These are phyloP conservation scores for Colletotrichum lentis DNA, from an alignment of 2,329 filamentous ascomycete genomes.

Conservation along the genomic window DNA sequence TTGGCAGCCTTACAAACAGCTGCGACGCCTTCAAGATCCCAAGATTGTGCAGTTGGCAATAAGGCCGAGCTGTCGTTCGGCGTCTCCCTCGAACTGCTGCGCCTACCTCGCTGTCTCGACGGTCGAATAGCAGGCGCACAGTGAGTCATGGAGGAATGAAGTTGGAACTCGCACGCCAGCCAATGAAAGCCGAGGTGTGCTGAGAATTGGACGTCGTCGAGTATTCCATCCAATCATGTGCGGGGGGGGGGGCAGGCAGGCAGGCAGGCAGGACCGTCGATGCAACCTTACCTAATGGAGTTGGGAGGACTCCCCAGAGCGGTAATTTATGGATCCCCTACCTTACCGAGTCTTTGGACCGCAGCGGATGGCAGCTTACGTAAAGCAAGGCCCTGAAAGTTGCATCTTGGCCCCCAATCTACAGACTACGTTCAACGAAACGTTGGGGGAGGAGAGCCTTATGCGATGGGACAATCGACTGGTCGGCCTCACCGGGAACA, in stretches of 20 bases:
- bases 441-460: slow-evolving; percentile 14
- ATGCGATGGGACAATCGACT: not conserved
- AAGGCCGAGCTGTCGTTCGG: not conserved
- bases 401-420: slow-evolving; percentile 17
- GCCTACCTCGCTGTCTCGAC: slow-evolving; percentile 3
- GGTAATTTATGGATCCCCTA: slow-evolving; percentile 13
- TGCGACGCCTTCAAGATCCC: not conserved
- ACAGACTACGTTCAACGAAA: not conserved
- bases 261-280: not conserved
- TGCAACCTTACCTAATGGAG: slow-evolving; percentile 8
- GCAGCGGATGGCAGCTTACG: not conserved
- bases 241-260: no score
- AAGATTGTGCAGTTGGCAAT: not conserved
- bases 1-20: not conserved
- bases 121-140: slow-evolving; percentile 5
- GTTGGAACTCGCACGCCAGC: slow-evolving; percentile 24
- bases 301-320: slow-evolving; percentile 5
- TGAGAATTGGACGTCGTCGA: not conserved
- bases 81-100: slow-evolving; percentile 9
- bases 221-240: slow-evolving; percentile 28
- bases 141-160: slow-evolving; percentile 16
- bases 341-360: slow-evolving; percentile 30
- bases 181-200: slow-evolving; percentile 16
- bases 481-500: not conserved
- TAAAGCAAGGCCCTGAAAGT: slow-evolving; percentile 2